Conservation (phyloP, 805 yeast species). For the Saturnispora ahearnii region DNA sequence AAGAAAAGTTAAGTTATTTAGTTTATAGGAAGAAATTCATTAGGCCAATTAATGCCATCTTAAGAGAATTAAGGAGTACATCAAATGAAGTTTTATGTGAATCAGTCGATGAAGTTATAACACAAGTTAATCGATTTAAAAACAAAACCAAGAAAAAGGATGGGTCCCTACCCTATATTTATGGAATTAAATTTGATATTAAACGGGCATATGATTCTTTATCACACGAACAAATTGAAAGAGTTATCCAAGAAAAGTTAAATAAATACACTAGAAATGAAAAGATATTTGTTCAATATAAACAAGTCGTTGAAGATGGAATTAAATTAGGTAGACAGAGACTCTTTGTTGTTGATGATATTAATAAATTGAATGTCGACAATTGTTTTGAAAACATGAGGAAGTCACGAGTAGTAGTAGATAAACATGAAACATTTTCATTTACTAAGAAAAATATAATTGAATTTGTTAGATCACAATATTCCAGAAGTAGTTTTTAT, state of each 20-base stretch:
- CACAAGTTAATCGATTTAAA: slow-evolving; percentile 32
- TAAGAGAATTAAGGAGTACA: slow-evolving; percentile 15
- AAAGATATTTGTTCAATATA: slow-evolving; percentile 9
- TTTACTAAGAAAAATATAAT: slow-evolving; percentile 38
- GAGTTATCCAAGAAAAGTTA: slow-evolving; percentile 13
- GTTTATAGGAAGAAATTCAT: slow-evolving; percentile 31
- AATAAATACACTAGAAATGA: slow-evolving; percentile 15
- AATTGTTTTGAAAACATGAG: background rate
- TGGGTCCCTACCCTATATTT: slow-evolving; percentile 29
- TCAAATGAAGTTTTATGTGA: slow-evolving; percentile 4
- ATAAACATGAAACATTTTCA: slow-evolving; percentile 13
- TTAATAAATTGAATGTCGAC: slow-evolving; percentile 7
- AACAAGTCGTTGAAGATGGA: slow-evolving; percentile 4
- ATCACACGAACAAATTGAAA: slow-evolving; percentile 33
- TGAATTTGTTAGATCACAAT: slow-evolving; percentile 39
- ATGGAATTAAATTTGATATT: slow-evolving; percentile 65
- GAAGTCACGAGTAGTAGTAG: background rate
- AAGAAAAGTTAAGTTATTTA: slow-evolving; percentile 28
- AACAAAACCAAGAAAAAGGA: slow-evolving; percentile 13
- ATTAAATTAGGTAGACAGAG: background rate
- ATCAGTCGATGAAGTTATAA: slow-evolving; percentile 40
- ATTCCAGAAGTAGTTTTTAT: slow-evolving; percentile 40
- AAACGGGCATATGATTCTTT: slow-evolving; percentile 69
- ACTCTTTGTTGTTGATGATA: slow-evolving; percentile 8
- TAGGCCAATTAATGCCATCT: slow-evolving; percentile 34